A percentile compares a stretch with the other conserved stretches of the same genome.
phyloP scores from a whole-genome alignment of 129 eudicot species.

The Tagetes erecta region DNA sequence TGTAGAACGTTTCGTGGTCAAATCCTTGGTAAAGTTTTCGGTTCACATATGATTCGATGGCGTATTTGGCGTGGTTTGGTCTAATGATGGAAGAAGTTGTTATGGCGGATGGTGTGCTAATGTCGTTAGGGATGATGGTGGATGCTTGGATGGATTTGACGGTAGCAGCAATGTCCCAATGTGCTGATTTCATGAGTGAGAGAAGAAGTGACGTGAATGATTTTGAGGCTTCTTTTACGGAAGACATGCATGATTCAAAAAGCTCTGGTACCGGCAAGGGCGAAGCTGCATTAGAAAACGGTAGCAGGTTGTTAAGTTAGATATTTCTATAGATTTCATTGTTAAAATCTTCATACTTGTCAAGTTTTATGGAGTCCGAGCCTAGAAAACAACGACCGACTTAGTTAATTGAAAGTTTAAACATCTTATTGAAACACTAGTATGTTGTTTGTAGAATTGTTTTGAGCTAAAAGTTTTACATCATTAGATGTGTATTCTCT shows the following conservation, averaged over 20 bases:
- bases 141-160: constrained; percentile 75
- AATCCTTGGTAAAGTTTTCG: constrained; percentile 93
- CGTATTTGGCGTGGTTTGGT: constrained; percentile 79
- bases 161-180: constrained; percentile 93
- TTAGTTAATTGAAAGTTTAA: no score
- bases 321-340: no score
- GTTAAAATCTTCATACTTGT: no score
- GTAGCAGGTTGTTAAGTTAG: neutral
- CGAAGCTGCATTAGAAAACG: constrained; percentile 46
- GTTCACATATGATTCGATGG: constrained; percentile 86
- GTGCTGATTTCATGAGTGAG: constrained; percentile 97
- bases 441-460: no score
- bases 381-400: no score
- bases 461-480: no score
- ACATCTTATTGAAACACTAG: no score
- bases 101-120: constrained; percentile 26
- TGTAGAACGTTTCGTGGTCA: constrained; percentile 96
- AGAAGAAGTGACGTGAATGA: constrained; percentile 86
- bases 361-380: no score
- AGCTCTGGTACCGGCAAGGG: constrained; percentile 72
- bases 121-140: constrained; percentile 38
- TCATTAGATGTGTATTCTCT: no score
- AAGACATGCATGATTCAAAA: constrained; percentile 71
- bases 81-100: constrained; percentile 47
- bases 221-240: constrained; percentile 85